Evolutionary conservation across 2,329 filamentous ascomycete species (phyloP), one percentile per base, ranked within the genome.

Genomic region (Fusarium fujikuroi): DNA sequence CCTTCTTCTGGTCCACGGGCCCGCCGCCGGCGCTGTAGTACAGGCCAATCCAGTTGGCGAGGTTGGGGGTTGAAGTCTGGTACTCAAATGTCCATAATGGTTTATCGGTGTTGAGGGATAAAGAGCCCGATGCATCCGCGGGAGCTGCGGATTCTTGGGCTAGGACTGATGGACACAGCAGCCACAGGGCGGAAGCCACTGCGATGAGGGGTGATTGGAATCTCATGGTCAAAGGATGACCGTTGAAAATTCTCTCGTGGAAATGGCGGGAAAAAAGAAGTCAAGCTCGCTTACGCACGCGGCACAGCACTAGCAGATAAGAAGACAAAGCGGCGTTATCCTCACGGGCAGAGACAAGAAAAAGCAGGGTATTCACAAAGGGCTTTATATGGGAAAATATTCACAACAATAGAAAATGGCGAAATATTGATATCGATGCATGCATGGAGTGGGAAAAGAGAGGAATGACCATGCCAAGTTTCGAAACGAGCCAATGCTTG

Each of bases 11-110:
- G 23, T 83, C 74, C 4, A 79, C 76, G 3, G 83, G 82, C 3
- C 78, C 81, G 30, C 82, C 82, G n/a, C 78, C 79, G 3, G 75
- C 76, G 16, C 76, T 69, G 42, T 76, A 64, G 68, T 81, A 84
- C 7, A 84, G 53, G 36, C 80, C 83, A 28, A 84, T 73, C 83
- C 83, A 85, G 69, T 84, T 84, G 21, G 66, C 77, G 6, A 64
- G 37, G 54, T 78, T 67, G 8, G 80, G 66, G 7, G 72, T 47
- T 1, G 72, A 42, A 1, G 81, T 83, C 9, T 76, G 74, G 71
- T 84, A 85, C 15, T 77, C 52, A 61, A 84, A 83, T 0, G 81
- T 83, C 50, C 81, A 78, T 16, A 69, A 67, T 14, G 77, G 42
- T 18, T 73, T 40, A 19, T 66, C 39, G 14, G 50, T 39, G 39